phyloP scores from a whole-genome alignment of 2,329 filamentous ascomycete species.

The Rachicladosporium sp. region DNA sequence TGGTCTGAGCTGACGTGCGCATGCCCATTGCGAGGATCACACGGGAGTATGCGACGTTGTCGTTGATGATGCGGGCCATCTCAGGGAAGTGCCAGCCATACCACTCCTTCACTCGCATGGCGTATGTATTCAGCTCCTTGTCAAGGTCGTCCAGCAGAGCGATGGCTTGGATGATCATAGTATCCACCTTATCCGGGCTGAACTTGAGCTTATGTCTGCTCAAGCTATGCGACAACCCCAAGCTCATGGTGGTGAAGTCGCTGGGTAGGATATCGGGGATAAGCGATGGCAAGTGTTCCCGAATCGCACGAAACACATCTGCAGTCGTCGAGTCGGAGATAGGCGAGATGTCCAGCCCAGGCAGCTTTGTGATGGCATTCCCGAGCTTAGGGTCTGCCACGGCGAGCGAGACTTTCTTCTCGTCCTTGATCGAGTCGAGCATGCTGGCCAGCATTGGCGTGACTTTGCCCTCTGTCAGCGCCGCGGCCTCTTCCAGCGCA shows the following conservation, averaged over 20 bases:
- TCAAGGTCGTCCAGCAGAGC: slow-evolving; percentile 88
- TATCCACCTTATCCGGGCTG: slow-evolving; percentile 95
- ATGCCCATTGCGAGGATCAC: slow-evolving; percentile 84
- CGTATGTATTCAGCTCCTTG: slow-evolving; percentile 97
- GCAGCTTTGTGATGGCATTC: slow-evolving; percentile 83
- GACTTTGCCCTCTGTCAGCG: slow-evolving; percentile 87
- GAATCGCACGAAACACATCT: slow-evolving; percentile 89
- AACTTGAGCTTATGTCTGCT: slow-evolving; percentile 98
- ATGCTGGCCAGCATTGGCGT: slow-evolving; percentile 73
- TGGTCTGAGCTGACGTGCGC: slow-evolving; percentile 63
- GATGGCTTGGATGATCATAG: slow-evolving; percentile 98
- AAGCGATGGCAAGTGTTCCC: slow-evolving; percentile 76
- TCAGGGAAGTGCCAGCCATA: slow-evolving; percentile 99
- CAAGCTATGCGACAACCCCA: slow-evolving; percentile 93
- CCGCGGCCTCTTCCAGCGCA: slow-evolving; percentile 80
- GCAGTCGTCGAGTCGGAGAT: slow-evolving; percentile 71
- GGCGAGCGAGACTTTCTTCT: slow-evolving; percentile 91
- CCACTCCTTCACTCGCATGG: slow-evolving; percentile 99
- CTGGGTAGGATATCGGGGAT: slow-evolving; percentile 77
- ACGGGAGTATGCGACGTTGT: slow-evolving; percentile 87
- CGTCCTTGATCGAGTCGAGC: slow-evolving; percentile 82
- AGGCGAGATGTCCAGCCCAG: slow-evolving; percentile 71
- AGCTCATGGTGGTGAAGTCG: slow-evolving; percentile 84
- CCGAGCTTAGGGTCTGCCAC: slow-evolving; percentile 88
- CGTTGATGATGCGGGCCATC: slow-evolving; percentile 90